A percentile compares a stretch with the other conserved stretches of the same genome.
Evolutionary conservation across 2,329 filamentous ascomycete genomes (phyloP).

Genomic region (Nemania sp.): DNA sequence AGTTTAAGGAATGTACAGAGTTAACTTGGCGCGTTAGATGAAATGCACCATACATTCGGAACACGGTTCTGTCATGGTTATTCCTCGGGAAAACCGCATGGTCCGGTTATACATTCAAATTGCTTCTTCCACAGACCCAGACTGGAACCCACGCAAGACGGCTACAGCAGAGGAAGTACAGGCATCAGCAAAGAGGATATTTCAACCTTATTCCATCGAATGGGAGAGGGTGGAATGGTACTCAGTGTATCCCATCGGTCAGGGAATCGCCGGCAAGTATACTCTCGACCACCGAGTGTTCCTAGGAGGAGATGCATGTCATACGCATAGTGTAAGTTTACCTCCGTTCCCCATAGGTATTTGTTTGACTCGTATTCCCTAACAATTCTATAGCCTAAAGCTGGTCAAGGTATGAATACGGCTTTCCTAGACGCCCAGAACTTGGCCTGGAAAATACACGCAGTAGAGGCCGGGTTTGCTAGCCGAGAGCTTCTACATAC

Average conservation of each 20-base stretch:
- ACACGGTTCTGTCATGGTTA: slow-evolving; percentile 82
- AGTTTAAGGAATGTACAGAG: neutral
- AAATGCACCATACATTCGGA: slow-evolving; percentile 82
- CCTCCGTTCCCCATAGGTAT: neutral
- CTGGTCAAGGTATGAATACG: slow-evolving; percentile 84
- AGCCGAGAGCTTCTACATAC: slow-evolving; percentile 80
- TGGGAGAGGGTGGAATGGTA: slow-evolving; percentile 79
- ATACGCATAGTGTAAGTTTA: slow-evolving; percentile 77
- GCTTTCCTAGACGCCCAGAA: slow-evolving; percentile 86
- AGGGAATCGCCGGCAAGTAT: slow-evolving; percentile 76
- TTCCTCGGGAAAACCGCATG: slow-evolving; percentile 73
- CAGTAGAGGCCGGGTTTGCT: slow-evolving; percentile 86
- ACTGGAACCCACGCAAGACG: slow-evolving; percentile 72
- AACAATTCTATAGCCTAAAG: slow-evolving; percentile 73
- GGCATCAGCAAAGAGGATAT: slow-evolving; percentile 71
- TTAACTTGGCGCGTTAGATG: slow-evolving; percentile 68
- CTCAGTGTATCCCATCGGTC: slow-evolving; percentile 81
- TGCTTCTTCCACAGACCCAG: slow-evolving; percentile 69
- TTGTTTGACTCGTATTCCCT: neutral
- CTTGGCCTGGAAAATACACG: slow-evolving; percentile 95
- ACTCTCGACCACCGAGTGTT: slow-evolving; percentile 78
- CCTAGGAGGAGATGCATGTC: slow-evolving; percentile 81
- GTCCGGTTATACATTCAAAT: slow-evolving; percentile 78
- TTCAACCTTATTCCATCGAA: slow-evolving; percentile 74
- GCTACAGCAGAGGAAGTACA: slow-evolving; percentile 74